phyloP scores from a whole-genome alignment of 83 land plant species.

The Thuja plicata region DNA sequence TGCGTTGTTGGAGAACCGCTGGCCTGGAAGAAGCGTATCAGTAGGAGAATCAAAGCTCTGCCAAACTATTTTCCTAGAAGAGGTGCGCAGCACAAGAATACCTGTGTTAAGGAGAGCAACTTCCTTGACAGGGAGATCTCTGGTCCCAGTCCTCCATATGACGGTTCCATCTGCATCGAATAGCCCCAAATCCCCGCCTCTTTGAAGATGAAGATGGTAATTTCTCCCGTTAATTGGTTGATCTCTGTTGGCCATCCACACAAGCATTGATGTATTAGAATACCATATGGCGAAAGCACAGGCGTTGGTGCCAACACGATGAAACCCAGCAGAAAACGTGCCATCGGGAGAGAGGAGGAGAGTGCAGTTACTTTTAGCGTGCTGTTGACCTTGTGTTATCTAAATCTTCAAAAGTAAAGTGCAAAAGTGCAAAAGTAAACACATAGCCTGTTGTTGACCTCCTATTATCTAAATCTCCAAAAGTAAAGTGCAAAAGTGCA shows the following conservation, averaged over 20 bases:
- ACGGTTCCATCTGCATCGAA: background rate
- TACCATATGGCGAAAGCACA: slow-evolving; percentile 30
- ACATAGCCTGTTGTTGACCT: too few relatives aligned
- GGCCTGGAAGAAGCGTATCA: background rate
- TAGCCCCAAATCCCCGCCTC: background rate
- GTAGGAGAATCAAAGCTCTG: too few relatives aligned
- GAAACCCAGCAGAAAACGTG: background rate
- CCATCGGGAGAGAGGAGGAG: slow-evolving; percentile 11
- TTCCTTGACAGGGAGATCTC: background rate
- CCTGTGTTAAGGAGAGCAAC: too few relatives aligned
- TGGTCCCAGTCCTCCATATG: background rate
- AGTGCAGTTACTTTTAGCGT: background rate
- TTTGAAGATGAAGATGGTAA: background rate
- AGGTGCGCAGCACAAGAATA: background rate
- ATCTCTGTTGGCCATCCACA: too few relatives aligned
- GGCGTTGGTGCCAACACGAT: slow-evolving; percentile 23
- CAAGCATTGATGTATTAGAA: background rate
- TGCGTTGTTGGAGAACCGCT: background rate
- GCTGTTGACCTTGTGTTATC: too few relatives aligned
- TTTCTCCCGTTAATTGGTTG: background rate
- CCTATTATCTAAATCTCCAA: too few relatives aligned
- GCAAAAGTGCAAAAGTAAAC: too few relatives aligned
- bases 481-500: too few relatives aligned
- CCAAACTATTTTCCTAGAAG: background rate
- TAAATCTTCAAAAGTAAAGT: too few relatives aligned